These are phyloP conservation scores for Fistulinella staudtii DNA, from an alignment of 1,284 basidiomycete genomes.

Conservation along the genomic window DNA sequence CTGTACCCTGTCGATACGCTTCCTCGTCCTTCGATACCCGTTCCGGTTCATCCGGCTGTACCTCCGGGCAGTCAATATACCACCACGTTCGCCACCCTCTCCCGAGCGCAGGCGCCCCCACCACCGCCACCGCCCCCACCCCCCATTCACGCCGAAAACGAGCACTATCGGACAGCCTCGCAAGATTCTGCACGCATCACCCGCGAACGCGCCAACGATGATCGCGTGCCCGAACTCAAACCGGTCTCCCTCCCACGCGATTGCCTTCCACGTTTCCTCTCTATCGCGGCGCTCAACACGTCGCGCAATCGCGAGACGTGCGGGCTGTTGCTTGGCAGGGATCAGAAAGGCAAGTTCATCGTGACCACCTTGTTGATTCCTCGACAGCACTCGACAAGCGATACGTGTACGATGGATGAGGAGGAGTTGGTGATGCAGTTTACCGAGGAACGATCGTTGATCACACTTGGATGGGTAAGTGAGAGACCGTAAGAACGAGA, in stretches of 20 bases:
- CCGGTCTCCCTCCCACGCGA: conserved; percentile 65
- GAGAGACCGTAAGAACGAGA: not conserved
- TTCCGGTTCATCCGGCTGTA: conserved; percentile 3
- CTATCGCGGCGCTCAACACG: conserved; percentile 63
- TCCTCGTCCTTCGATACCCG: conserved; percentile 29
- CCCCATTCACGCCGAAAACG: conserved; percentile 17
- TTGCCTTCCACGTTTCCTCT: conserved; percentile 67
- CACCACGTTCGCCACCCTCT: conserved; percentile 16
- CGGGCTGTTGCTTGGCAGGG: conserved; percentile 57
- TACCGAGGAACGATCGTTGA: conserved; percentile 70
- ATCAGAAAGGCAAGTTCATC: conserved; percentile 54
- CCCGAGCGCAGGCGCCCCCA: conserved; percentile 22
- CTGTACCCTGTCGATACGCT: conserved; percentile 33
- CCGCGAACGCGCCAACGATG: conserved; percentile 23
- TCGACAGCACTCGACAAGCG: conserved; percentile 77
- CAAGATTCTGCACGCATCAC: conserved; percentile 30
- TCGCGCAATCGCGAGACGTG: conserved; percentile 60
- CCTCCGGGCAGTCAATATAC: conserved; percentile 16
- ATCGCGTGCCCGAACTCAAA: conserved; percentile 44
- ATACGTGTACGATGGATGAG: conserved; percentile 86
- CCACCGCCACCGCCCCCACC: conserved; percentile 21
- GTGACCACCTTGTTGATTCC: conserved; percentile 80
- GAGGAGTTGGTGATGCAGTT: conserved; percentile 84
- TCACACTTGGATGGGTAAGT: conserved; percentile 87
- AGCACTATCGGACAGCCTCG: conserved; percentile 28